Conservation (phyloP, 495 filamentous ascomycete genomes). For the Jackrogersella multiformis region DNA sequence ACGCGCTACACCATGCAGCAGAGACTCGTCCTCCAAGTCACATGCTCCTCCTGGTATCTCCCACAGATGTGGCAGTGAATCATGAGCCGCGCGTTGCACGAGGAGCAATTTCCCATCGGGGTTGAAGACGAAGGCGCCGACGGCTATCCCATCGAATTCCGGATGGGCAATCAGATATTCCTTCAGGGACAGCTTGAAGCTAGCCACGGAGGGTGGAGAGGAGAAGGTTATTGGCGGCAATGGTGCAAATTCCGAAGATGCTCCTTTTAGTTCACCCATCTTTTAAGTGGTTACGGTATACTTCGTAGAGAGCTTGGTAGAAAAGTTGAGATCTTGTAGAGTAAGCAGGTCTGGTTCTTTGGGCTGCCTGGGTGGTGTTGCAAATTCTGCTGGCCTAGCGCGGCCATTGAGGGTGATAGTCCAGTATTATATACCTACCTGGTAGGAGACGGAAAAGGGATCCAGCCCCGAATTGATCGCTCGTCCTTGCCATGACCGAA, state of each 20-base stretch:
- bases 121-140: conserved; percentile 54
- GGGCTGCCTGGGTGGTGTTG: background rate
- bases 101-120: conserved; percentile 51
- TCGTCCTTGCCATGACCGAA: conserved; percentile 8
- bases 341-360: background rate
- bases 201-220: conserved; percentile 31
- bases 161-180: conserved; percentile 39
- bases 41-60: conserved; percentile 66
- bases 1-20: conserved; percentile 58
- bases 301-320: conserved; percentile 4
- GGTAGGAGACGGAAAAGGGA: conserved; percentile 1
- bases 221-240: conserved; percentile 42
- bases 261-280: conserved; percentile 38
- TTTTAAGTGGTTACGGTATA: conserved; percentile 33
- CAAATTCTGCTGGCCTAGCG: background rate
- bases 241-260: conserved; percentile 11
- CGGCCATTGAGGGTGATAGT: conserved; percentile 7
- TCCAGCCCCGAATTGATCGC: conserved; percentile 8
- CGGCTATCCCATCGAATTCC: conserved; percentile 38
- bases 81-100: conserved; percentile 60
- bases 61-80: conserved; percentile 61
- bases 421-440: conserved; percentile 18
- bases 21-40: conserved; percentile 58
- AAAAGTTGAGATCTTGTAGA: background rate
- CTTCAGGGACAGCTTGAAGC: conserved; percentile 38